Evolutionary conservation across 2,329 filamentous ascomycete genomes (phyloP).

Genomic region (Pyricularia pennisetigena): DNA sequence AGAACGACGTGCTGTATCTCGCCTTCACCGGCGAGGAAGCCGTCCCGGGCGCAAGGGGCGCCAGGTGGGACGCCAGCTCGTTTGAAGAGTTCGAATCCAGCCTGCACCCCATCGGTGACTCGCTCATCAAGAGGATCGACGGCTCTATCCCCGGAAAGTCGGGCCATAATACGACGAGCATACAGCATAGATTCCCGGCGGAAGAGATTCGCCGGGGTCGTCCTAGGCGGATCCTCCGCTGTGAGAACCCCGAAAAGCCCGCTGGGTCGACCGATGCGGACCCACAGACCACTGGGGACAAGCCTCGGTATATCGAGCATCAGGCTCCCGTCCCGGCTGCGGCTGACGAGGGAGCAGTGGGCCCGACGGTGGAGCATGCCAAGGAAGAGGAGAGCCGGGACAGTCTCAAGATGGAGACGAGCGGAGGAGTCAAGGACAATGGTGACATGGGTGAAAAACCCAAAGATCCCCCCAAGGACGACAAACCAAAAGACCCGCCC

Average conservation of each 20-base stretch:
- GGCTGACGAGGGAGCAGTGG: neutral
- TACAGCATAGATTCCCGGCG: neutral
- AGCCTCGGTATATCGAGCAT: no score
- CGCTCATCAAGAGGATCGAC: conserved; percentile 31
- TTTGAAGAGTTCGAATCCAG: conserved; percentile 42
- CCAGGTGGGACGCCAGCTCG: conserved; percentile 42
- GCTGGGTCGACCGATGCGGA: no score
- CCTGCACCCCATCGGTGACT: conserved; percentile 39
- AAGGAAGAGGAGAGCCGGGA: neutral
- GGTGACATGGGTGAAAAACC: neutral
- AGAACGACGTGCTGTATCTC: conserved; percentile 51
- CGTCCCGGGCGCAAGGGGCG: conserved; percentile 41
- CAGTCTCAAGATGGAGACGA: neutral
- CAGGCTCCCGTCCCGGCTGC: neutral
- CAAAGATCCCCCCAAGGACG: neutral
- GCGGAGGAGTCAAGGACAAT: neutral
- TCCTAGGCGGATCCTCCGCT: neutral
- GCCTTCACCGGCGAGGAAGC: conserved; percentile 48
- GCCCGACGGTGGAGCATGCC: neutral
- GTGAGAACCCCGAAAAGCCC: neutral
- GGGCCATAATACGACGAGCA: neutral
- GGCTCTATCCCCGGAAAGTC: conserved; percentile 4
- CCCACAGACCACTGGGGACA: no score
- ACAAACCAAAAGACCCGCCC: neutral
- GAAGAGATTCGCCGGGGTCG: neutral